These are phyloP conservation scores for Fagopyrum esculentum DNA, from an alignment of 148 eudicot genomes.

Conservation along the genomic window DNA sequence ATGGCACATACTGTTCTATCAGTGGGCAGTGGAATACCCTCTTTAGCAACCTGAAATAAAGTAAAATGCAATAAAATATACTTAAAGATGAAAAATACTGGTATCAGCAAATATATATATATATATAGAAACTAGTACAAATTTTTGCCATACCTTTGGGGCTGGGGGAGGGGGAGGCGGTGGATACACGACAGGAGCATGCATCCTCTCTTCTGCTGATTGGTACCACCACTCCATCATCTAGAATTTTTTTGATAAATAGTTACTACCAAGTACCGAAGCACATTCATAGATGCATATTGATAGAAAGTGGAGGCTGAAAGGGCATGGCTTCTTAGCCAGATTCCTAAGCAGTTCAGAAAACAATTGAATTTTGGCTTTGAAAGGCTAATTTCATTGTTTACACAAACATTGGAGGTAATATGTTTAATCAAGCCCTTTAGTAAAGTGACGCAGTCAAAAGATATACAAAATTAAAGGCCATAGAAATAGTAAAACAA, in stretches of 20 bases:
- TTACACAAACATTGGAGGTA: not conserved
- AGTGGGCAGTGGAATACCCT: constrained; percentile 80
- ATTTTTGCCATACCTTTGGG: constrained; percentile 46
- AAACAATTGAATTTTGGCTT: not conserved
- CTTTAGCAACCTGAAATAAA: constrained; percentile 66
- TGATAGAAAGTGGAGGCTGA: not conserved
- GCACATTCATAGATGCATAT: not conserved
- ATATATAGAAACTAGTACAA: not conserved
- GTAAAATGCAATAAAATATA: not conserved
- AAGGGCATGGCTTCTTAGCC: not conserved
- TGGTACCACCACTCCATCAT: constrained; percentile 99
- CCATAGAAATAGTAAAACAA: not conserved
- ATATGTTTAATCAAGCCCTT: not conserved
- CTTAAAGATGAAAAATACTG: not conserved
- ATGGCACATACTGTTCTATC: constrained; percentile 79
- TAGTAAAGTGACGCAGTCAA: not conserved
- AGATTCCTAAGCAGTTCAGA: not conserved
- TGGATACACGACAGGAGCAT: constrained; percentile 94
- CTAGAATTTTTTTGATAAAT: constrained; percentile 17
- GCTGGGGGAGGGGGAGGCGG: constrained; percentile 98
- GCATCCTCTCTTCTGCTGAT: constrained; percentile 99
- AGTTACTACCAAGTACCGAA: constrained; percentile 1
- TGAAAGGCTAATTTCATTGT: not conserved
- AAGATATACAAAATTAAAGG: not conserved
- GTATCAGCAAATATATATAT: not conserved